Conservation (phyloP, 306 rosid species). For the Acacia acuminata region DNA sequence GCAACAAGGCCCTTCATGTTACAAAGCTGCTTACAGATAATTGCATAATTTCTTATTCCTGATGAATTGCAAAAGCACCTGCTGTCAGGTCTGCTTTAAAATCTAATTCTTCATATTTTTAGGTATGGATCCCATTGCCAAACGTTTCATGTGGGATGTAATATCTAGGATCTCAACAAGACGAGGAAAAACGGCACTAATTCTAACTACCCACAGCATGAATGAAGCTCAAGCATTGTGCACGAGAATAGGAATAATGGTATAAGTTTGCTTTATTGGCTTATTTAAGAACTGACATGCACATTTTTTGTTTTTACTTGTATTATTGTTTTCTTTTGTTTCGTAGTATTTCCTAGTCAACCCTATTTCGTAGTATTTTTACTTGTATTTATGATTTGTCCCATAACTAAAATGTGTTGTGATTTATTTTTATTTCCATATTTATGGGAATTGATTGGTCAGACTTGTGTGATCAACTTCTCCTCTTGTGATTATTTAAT, state of each 20-base stretch:
- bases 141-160: conserved; percentile 98
- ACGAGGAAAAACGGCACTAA: conserved; percentile 93
- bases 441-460: not conserved
- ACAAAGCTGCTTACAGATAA: conserved; percentile 15
- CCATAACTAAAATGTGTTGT: not conserved
- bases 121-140: conserved; percentile 99
- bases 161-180: conserved; percentile 91
- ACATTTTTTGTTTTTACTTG: not conserved
- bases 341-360: not conserved
- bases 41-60: conserved; percentile 25
- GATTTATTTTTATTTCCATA: not conserved
- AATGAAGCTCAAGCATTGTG: conserved; percentile 98
- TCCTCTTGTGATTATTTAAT: not conserved
- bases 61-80: conserved; percentile 24
- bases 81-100: not conserved
- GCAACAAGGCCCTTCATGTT: not conserved
- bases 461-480: not conserved
- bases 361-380: too few relatives aligned
- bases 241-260: conserved; percentile 96
- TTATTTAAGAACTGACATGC: conserved; percentile 28
- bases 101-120: conserved; percentile 27
- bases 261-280: conserved; percentile 33
- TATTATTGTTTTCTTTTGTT: not conserved
- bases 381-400: not conserved
- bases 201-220: conserved; percentile 96